phyloP scores from a whole-genome alignment of 805 yeast species.

The Pichia heedii region DNA sequence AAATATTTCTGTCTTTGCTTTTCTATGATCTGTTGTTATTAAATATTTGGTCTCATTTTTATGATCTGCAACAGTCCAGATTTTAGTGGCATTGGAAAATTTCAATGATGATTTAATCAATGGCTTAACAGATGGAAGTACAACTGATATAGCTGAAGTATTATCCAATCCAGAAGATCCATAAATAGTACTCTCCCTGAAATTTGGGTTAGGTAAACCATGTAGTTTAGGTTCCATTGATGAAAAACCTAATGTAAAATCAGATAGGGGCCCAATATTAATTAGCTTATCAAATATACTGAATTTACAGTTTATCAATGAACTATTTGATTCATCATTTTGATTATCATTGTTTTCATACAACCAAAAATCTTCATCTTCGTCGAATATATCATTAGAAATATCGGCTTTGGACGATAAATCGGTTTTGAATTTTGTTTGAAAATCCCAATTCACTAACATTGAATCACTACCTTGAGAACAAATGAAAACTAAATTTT shows the following conservation, averaged over 20 bases:
- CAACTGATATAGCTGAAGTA: slow-evolving; percentile 47
- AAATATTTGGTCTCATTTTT: slow-evolving; percentile 42
- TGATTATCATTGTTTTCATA: slow-evolving; percentile 19
- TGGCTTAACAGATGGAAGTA: slow-evolving; percentile 65
- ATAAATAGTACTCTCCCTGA: slow-evolving; percentile 56
- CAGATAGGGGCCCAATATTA: slow-evolving; percentile 67
- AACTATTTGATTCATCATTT: slow-evolving; percentile 3
- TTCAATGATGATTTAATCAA: slow-evolving; percentile 55
- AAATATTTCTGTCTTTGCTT: slow-evolving; percentile 60
- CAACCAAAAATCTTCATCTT: slow-evolving; percentile 39
- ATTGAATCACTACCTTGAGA: slow-evolving; percentile 52
- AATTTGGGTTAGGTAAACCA: slow-evolving; percentile 62
- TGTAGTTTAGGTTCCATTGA: slow-evolving; percentile 45
- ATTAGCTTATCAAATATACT: slow-evolving; percentile 42
- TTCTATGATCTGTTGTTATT: slow-evolving; percentile 60
- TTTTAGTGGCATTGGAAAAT: slow-evolving; percentile 61
- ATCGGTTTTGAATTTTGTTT: slow-evolving; percentile 16
- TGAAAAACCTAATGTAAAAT: slow-evolving; percentile 55
- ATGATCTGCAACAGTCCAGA: slow-evolving; percentile 55
- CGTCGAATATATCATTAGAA: slow-evolving; percentile 14
- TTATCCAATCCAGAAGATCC: slow-evolving; percentile 58
- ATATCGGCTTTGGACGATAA: slow-evolving; percentile 6
- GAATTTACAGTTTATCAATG: slow-evolving; percentile 28
- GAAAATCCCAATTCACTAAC: slow-evolving; percentile 33
- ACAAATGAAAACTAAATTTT: slow-evolving; percentile 47